These are phyloP conservation scores for Nitzschia palea DNA, from an alignment of 108 stramenopile genomes.

Conservation along the genomic window DNA sequence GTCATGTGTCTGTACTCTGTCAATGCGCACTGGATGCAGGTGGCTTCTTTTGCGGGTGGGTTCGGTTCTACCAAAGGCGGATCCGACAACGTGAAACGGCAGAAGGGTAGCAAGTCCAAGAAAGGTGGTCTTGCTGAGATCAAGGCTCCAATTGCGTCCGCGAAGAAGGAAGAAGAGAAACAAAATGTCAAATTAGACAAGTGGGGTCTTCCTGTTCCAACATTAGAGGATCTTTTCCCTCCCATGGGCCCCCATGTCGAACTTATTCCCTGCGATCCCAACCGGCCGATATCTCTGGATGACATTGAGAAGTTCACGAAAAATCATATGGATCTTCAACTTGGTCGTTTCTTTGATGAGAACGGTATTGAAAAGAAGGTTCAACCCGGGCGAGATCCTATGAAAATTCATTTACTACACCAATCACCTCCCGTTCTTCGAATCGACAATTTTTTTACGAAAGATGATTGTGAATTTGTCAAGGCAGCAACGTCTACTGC, in stretches of 20 bases:
- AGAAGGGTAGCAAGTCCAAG: neutral
- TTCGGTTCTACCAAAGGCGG: neutral
- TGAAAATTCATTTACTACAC: conserved; percentile 58
- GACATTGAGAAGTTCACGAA: conserved; percentile 41
- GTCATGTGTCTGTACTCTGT: no score
- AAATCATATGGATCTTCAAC: conserved; percentile 51
- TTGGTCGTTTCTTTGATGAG: conserved; percentile 57
- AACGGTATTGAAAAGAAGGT: conserved; percentile 39
- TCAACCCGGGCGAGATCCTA: conserved; percentile 23
- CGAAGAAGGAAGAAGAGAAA: neutral
- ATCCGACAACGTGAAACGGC: neutral
- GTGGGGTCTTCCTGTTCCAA: conserved; percentile 75
- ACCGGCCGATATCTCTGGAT: conserved; percentile 8
- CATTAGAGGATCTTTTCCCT: conserved; percentile 76
- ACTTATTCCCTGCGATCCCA: conserved; percentile 32
- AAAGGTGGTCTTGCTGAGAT: neutral
- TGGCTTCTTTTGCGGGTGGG: neutral
- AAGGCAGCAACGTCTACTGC: conserved; percentile 6
- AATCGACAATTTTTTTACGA: conserved; percentile 75
- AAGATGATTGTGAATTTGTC: conserved; percentile 49
- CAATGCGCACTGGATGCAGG: no score
- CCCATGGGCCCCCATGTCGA: conserved; percentile 51
- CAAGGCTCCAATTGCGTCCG: neutral
- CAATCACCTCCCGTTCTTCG: conserved; percentile 66
- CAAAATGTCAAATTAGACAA: conserved; percentile 52